These are phyloP conservation scores for Blastocystis sp. DNA, from an alignment of 352 stramenopile species.

Conservation along the genomic window DNA sequence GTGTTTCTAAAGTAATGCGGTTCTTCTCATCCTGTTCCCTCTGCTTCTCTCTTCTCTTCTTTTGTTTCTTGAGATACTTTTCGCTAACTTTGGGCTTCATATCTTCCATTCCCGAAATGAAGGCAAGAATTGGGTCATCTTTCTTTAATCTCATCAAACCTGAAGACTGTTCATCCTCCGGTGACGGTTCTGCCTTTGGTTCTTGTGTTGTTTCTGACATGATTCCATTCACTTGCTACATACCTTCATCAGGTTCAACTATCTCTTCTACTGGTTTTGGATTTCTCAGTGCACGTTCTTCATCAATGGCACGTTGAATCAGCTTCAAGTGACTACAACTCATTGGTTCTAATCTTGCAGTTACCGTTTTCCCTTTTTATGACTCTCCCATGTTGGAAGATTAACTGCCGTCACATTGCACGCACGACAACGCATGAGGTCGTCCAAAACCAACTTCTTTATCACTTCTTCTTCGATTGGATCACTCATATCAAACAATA, in stretches of 20 bases:
- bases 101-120: slow-evolving; percentile 44
- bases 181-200: background rate
- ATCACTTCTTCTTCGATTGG: slow-evolving; percentile 34
- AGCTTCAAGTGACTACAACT: background rate
- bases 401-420: slow-evolving; percentile 25
- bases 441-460: background rate
- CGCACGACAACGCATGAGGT: background rate
- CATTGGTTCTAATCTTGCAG: background rate
- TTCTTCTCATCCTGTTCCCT: slow-evolving; percentile 36
- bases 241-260: background rate
- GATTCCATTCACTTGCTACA: background rate
- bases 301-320: background rate
- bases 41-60: slow-evolving; percentile 5
- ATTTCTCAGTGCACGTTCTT: background rate
- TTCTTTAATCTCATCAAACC: background rate
- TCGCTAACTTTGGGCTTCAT: slow-evolving; percentile 8
- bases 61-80: background rate
- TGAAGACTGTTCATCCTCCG: background rate
- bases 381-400: slow-evolving; percentile 41
- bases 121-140: slow-evolving; percentile 12
- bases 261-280: background rate
- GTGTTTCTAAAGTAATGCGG: background rate
- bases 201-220: background rate
- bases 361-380: slow-evolving; percentile 42
- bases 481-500: background rate